phyloP scores from a whole-genome alignment of 352 stramenopile species.

The Pilasporangium apinafurcum region DNA sequence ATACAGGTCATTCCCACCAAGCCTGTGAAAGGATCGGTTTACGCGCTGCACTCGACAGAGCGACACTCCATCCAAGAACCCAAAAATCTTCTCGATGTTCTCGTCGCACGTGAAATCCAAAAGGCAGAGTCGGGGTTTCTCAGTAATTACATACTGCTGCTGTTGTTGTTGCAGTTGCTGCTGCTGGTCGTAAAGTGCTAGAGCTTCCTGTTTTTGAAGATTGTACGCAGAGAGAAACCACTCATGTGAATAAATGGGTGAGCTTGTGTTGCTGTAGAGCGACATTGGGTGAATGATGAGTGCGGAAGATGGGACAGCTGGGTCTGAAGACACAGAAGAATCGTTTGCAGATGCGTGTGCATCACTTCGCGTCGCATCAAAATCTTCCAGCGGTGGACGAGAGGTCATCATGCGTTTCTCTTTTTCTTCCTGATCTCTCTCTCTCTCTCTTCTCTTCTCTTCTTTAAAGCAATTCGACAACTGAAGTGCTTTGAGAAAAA shows the following conservation, averaged over 20 bases:
- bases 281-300: constrained; percentile 72
- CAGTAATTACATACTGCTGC: neutral
- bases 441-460: no score
- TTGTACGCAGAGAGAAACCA: constrained; percentile 21
- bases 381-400: constrained; percentile 5
- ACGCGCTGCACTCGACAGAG: constrained; percentile 49
- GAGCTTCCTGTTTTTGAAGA: constrained; percentile 27
- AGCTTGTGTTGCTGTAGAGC: constrained; percentile 21
- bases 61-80: constrained; percentile 64
- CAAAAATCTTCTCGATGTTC: constrained; percentile 51
- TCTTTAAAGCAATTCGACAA: no score
- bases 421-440: no score
- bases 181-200: constrained; percentile 17
- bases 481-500: neutral
- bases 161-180: constrained; percentile 4
- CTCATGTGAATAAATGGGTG: constrained; percentile 23
- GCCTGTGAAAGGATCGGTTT: constrained; percentile 41
- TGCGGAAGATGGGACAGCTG: constrained; percentile 10
- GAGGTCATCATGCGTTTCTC: constrained; percentile 4
- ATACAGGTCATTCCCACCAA: constrained; percentile 51
- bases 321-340: neutral
- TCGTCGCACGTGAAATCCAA: constrained; percentile 77
- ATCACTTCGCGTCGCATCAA: neutral
- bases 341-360: neutral
- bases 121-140: constrained; percentile 18